Conservation (phyloP, 1,284 basidiomycete species). For the Ustilago shanxiensis region DNA sequence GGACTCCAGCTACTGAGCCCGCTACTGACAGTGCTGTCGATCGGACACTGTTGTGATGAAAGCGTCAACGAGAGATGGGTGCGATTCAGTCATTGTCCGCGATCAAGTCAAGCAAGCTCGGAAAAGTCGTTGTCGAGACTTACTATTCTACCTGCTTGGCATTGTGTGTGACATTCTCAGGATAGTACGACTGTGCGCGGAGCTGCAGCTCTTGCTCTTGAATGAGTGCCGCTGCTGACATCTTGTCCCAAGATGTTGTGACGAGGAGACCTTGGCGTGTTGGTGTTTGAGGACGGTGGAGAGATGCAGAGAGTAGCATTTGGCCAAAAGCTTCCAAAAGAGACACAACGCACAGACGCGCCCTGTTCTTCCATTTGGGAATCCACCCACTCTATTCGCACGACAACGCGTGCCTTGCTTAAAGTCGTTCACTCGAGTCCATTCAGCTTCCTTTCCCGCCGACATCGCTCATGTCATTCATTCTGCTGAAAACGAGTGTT, state of each 20-base stretch:
- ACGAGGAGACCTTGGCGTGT: not conserved
- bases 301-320: not conserved
- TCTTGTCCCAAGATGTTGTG: slow-evolving; percentile 2
- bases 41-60: slow-evolving; percentile 48
- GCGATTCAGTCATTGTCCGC: not conserved
- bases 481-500: slow-evolving; percentile 12
- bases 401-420: not conserved
- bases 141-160: slow-evolving; percentile 63
- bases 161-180: slow-evolving; percentile 61
- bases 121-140: slow-evolving; percentile 12
- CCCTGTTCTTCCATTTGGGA: not conserved
- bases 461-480: not conserved
- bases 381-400: not conserved
- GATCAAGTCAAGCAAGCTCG: not conserved
- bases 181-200: slow-evolving; percentile 57
- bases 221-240: slow-evolving; percentile 46
- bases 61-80: not conserved
- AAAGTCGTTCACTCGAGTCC: no score
- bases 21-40: slow-evolving; percentile 62
- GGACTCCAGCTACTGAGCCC: slow-evolving; percentile 60
- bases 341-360: slow-evolving; percentile 21
- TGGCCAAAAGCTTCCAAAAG: slow-evolving; percentile 7
- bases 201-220: slow-evolving; percentile 49
- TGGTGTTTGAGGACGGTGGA: not conserved
- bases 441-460: not conserved